Evolutionary conservation across 805 yeast genomes (phyloP).

Genomic region (Starmerella bombi): DNA sequence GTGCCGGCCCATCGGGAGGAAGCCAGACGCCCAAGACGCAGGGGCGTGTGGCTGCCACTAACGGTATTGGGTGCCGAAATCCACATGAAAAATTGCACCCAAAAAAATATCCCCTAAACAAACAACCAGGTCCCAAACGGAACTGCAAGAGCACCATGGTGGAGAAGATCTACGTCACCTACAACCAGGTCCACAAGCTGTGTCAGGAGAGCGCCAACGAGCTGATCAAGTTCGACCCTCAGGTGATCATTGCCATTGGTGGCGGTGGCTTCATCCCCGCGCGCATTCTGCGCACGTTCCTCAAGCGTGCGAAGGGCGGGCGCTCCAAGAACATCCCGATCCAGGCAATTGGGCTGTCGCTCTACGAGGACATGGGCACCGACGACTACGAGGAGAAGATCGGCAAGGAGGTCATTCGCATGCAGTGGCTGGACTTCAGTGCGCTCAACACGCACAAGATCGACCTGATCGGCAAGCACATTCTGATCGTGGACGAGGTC

Average conservation of each 20-base stretch:
- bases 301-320: constrained; percentile 41
- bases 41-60: too few species aligned
- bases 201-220: constrained; percentile 55
- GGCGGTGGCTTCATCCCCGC: constrained; percentile 99
- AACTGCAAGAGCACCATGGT: too few species aligned
- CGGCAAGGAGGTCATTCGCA: constrained; percentile 72
- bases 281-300: constrained; percentile 82
- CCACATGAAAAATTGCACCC: too few species aligned
- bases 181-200: constrained; percentile 69
- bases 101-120: too few species aligned
- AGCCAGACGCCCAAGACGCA: too few species aligned
- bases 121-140: too few species aligned
- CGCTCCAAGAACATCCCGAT: constrained; percentile 71
- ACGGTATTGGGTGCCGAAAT: too few species aligned
- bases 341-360: constrained; percentile 85
- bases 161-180: constrained; percentile 46
- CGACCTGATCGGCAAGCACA: constrained; percentile 66
- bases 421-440: constrained; percentile 83
- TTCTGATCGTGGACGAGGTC: constrained; percentile 78
- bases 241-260: constrained; percentile 83
- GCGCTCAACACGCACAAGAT: constrained; percentile 55
- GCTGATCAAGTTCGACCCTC: constrained; percentile 59
- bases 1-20: too few species aligned
- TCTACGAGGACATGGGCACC: constrained; percentile 67
- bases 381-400: constrained; percentile 39